Conservation (phyloP, 2,329 filamentous ascomycete genomes). For the Sclerotinia borealis region DNA sequence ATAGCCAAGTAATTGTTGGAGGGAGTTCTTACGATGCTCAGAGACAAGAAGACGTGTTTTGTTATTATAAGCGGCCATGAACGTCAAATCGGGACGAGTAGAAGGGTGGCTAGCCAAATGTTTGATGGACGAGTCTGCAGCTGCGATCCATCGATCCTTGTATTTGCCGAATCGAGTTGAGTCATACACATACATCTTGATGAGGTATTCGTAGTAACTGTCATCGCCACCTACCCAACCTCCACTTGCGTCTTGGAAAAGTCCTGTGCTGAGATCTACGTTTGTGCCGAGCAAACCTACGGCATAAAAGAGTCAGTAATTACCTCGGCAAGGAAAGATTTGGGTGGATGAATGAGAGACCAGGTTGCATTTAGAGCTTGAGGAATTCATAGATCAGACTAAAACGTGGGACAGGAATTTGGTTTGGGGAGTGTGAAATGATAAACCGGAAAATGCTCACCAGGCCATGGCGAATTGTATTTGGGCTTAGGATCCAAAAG, state of each 20-base stretch:
- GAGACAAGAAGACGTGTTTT: slow-evolving; percentile 40
- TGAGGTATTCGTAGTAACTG: slow-evolving; percentile 82
- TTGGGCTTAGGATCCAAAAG: slow-evolving; percentile 61
- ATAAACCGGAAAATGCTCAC: neutral
- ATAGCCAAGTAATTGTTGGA: neutral
- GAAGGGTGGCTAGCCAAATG: slow-evolving; percentile 64
- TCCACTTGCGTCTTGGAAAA: slow-evolving; percentile 60
- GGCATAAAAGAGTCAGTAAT: neutral
- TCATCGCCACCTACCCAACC: slow-evolving; percentile 75
- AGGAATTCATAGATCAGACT: neutral
- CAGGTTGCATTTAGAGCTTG: no score
- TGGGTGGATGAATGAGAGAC: neutral
- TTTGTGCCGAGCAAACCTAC: slow-evolving; percentile 59
- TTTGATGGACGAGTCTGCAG: slow-evolving; percentile 68
- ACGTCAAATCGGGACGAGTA: slow-evolving; percentile 64
- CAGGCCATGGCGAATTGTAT: slow-evolving; percentile 65
- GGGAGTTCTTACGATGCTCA: slow-evolving; percentile 34
- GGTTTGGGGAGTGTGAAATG: neutral
- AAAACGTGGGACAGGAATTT: neutral
- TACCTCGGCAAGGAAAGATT: neutral
- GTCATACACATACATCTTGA: slow-evolving; percentile 88
- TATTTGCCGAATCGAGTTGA: slow-evolving; percentile 55
- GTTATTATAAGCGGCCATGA: slow-evolving; percentile 53
- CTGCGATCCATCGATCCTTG: slow-evolving; percentile 67
- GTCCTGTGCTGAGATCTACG: slow-evolving; percentile 58